Evolutionary conservation across 257 asterid genomes (phyloP), one percentile per base, ranked within the genome.

Genomic region (Eucommia ulmoides): DNA sequence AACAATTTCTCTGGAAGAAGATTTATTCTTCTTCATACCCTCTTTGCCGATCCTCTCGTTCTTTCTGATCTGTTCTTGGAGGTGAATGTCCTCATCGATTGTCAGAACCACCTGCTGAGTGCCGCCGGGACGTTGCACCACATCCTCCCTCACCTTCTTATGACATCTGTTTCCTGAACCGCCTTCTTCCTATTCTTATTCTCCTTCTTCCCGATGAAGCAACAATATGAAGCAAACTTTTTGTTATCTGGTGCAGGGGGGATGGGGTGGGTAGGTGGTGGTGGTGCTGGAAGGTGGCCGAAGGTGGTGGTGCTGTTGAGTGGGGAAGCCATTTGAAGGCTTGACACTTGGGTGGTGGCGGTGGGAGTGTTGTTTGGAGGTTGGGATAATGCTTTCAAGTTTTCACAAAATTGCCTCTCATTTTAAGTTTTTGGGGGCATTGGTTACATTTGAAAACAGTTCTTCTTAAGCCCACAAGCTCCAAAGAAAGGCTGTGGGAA

Each of bases 71-170:
- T 76, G 64, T 60, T 75, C 73, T 49, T 75, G 69, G 4, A 53
- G 56, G 41, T 70, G 74, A 52, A 60, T 58, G 24, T 79, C 79
- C 2, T 65, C 84, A 51, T 75, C 83, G 3, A 79, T 11, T 18
- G 75, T 63, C 18, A 79, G 19, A 51, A 62, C 49, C 41, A 73
- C 56, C 12, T 49, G 48, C 33, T 73, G 23, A 5, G 59, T 54
- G 26, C 83, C 83, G 44, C 54, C 49, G 10, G 76, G 70, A 12
- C 78, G 73, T 24, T 69, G 59, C 1, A 73, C 65, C 2, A 75
- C 57, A 24, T 60, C 70, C 55, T 65, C 81, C 58, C 65, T 75
- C 45, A 79, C 69, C 55, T 49, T 62, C 21, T 74, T 19, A 64
- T 54, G 18, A 65, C 33, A 18, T 75, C 81, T 1, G 58, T 70